Conservation (phyloP, 2,329 filamentous ascomycete species). For the Nemania sp. region DNA sequence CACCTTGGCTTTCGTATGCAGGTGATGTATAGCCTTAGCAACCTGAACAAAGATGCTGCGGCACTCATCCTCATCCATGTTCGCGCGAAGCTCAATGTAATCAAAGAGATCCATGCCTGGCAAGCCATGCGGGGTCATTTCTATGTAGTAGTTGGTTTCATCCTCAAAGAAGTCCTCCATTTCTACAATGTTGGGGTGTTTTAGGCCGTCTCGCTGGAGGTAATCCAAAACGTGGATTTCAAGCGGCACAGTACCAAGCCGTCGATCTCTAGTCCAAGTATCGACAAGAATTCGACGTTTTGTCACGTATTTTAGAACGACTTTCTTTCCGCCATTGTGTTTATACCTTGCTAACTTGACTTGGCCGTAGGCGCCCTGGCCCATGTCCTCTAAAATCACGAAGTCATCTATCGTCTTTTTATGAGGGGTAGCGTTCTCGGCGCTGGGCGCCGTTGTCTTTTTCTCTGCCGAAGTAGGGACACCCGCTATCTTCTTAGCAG, state of each 20-base stretch:
- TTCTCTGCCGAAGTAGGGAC: slow-evolving; percentile 46
- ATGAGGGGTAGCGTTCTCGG: slow-evolving; percentile 55
- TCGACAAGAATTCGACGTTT: slow-evolving; percentile 97
- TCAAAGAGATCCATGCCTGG: slow-evolving; percentile 99
- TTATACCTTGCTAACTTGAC: slow-evolving; percentile 94
- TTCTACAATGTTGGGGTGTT: slow-evolving; percentile 77
- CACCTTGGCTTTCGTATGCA: slow-evolving; percentile 90
- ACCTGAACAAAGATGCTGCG: slow-evolving; percentile 96
- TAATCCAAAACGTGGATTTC: slow-evolving; percentile 98
- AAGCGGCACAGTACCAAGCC: slow-evolving; percentile 91
- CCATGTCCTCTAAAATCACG: slow-evolving; percentile 95
- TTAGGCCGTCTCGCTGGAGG: slow-evolving; percentile 77
- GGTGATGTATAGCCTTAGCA: slow-evolving; percentile 86
- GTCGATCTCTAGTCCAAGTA: slow-evolving; percentile 95
- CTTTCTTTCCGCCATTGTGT: slow-evolving; percentile 78
- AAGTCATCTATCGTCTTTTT: slow-evolving; percentile 94
- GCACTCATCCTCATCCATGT: slow-evolving; percentile 96
- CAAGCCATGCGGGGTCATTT: slow-evolving; percentile 94
- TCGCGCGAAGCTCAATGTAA: slow-evolving; percentile 95
- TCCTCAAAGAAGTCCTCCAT: slow-evolving; percentile 83
- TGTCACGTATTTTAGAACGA: slow-evolving; percentile 97
- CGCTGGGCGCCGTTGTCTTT: slow-evolving; percentile 47
- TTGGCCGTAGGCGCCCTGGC: slow-evolving; percentile 96
- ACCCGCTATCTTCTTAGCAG: slow-evolving; percentile 65
- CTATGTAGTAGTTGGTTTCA: slow-evolving; percentile 95